A percentile compares a stretch with the other conserved stretches of the same genome.
phyloP scores from a whole-genome alignment of 768 basidiomycete genomes.

The Lactarius indigo region DNA sequence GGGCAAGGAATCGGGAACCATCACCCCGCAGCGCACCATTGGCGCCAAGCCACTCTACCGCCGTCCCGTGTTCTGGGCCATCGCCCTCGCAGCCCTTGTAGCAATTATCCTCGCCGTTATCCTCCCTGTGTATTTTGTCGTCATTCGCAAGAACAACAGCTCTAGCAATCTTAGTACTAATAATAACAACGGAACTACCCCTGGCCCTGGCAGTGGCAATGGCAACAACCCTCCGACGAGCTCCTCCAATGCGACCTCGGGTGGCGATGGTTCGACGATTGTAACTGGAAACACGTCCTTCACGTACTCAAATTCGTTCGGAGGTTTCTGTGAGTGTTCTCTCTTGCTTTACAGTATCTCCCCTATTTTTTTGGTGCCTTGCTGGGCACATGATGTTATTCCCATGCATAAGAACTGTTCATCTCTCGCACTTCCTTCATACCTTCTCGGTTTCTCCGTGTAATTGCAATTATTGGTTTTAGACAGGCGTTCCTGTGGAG shows the following conservation, averaged over 20 bases:
- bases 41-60: neutral
- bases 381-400: neutral
- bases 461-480: neutral
- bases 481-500: constrained; percentile 3
- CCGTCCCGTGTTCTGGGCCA: constrained; percentile 2
- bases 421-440: neutral
- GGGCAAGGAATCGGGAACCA: neutral
- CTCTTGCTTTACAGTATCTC: neutral
- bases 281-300: constrained; percentile 42
- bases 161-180: neutral
- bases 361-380: neutral
- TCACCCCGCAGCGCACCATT: neutral
- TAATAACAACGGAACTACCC: neutral
- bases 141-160: constrained; percentile 6
- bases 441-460: neutral
- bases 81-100: constrained; percentile 13
- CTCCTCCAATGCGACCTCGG: constrained; percentile 11
- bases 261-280: constrained; percentile 29
- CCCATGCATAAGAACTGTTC: neutral
- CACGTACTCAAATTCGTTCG: constrained; percentile 44
- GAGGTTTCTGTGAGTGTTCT: constrained; percentile 39
- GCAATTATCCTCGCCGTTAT: constrained; percentile 6
- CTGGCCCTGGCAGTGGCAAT: neutral
- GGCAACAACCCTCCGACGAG: neutral
- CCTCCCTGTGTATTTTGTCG: constrained; percentile 13